These are phyloP conservation scores for Helminthosporium solani DNA, from an alignment of 2,329 filamentous ascomycete genomes.

Conservation along the genomic window DNA sequence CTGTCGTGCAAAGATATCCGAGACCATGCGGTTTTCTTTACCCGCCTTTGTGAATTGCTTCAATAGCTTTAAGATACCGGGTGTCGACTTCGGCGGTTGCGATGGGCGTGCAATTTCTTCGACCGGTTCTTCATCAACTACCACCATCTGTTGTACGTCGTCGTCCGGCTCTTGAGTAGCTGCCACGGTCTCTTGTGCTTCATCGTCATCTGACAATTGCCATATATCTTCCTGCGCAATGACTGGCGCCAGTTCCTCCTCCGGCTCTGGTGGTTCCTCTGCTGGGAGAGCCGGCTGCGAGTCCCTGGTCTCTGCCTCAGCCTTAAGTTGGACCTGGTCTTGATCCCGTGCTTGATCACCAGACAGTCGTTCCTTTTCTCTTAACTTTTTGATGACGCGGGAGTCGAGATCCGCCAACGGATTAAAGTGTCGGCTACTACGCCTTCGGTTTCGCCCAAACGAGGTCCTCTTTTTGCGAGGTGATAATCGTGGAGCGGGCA, in stretches of 20 bases:
- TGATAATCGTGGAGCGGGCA: slow-evolving; percentile 13
- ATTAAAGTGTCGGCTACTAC: slow-evolving; percentile 34
- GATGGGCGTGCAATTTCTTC: slow-evolving; percentile 4
- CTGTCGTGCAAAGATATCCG: slow-evolving; percentile 45
- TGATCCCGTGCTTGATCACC: slow-evolving; percentile 6
- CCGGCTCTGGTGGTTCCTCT: slow-evolving; percentile 8
- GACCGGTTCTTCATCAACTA: slow-evolving; percentile 3
- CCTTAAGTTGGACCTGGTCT: background rate
- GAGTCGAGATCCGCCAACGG: slow-evolving; percentile 27
- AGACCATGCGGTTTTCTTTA: slow-evolving; percentile 38
- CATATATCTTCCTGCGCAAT: background rate
- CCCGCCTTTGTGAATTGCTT: slow-evolving; percentile 21
- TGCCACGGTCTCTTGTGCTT: slow-evolving; percentile 3
- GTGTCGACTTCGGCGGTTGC: slow-evolving; percentile 23
- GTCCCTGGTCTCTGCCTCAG: slow-evolving; percentile 6
- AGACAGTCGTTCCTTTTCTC: slow-evolving; percentile 21
- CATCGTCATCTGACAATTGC: slow-evolving; percentile 2
- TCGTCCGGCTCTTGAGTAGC: slow-evolving; percentile 6
- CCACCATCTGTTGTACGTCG: slow-evolving; percentile 2
- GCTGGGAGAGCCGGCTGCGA: slow-evolving; percentile 2
- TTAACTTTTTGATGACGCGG: slow-evolving; percentile 21
- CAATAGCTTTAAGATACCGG: slow-evolving; percentile 21
- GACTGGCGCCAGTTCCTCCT: slow-evolving; percentile 3
- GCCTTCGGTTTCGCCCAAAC: slow-evolving; percentile 26
- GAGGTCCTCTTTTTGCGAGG: slow-evolving; percentile 30